phyloP scores from a whole-genome alignment of 768 basidiomycete genomes.

The Suillus ampliporus region DNA sequence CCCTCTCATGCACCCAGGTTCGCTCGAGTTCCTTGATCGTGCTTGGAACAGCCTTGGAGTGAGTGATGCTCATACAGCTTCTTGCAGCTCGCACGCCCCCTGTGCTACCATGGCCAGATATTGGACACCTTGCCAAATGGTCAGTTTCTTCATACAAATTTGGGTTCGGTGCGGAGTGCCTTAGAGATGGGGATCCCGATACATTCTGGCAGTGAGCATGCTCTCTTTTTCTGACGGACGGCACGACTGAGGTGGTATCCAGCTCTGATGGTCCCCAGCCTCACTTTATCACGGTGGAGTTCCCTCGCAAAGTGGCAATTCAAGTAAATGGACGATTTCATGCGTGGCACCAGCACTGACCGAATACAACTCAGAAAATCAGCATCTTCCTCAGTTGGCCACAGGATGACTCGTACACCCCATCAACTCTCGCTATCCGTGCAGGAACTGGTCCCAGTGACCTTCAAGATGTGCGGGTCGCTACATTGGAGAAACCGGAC shows the following conservation, averaged over 20 bases:
- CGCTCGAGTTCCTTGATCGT: constrained; percentile 12
- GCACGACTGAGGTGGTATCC: constrained; percentile 13
- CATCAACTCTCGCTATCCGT: constrained; percentile 86
- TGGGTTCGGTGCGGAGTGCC: constrained; percentile 92
- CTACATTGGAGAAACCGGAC: constrained; percentile 88
- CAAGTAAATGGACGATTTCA: constrained; percentile 56
- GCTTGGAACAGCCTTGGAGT: constrained; percentile 5
- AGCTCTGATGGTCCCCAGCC: constrained; percentile 97
- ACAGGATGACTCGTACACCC: constrained; percentile 96
- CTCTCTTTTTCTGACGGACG: neutral
- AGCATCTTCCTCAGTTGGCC: constrained; percentile 81
- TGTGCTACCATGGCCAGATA: constrained; percentile 74
- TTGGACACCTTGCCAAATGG: constrained; percentile 91
- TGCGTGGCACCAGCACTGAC: constrained; percentile 5
- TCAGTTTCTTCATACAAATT: constrained; percentile 97
- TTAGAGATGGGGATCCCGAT: constrained; percentile 85
- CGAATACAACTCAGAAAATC: constrained; percentile 68
- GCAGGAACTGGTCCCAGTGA: constrained; percentile 93
- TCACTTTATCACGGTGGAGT: constrained; percentile 93
- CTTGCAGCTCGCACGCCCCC: constrained; percentile 49
- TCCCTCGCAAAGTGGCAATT: constrained; percentile 87
- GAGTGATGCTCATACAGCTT: neutral
- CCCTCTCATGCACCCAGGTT: constrained; percentile 46
- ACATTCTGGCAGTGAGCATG: constrained; percentile 96
- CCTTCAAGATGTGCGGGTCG: constrained; percentile 87